Base-by-base conservation (phyloP, 768 basidiomycete genomes). In the Leccinum rimulosum region DNA sequence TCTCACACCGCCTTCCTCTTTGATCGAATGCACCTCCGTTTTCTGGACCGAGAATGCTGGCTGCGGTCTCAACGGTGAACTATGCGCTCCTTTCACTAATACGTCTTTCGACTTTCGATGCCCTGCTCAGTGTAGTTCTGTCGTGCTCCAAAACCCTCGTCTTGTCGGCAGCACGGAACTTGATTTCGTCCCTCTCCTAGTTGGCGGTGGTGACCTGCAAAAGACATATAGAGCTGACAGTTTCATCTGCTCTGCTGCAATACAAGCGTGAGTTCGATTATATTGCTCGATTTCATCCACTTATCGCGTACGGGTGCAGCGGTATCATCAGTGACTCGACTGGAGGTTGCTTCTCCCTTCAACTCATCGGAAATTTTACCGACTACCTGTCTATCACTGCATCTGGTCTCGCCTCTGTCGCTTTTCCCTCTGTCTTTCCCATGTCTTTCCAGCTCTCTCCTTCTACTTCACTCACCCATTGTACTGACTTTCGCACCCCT, bases 181-280 rank as follows among this genome's bases (percentile, higher is more conserved):
- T 36, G 83, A 82, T 50, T 90, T 84, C 63, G 80, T 83, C 22
- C 91, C 92, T 7, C 77, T 94, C 25, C 79, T 95, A 50, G 88
- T 95, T 2, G 93, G 93, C n/a, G 93, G 93, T 17, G 91, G 92
- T 3, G 91, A 93, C 73, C 61, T 61, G 1, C 78, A 85, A 50
- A 68, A 69, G 43, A 93, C 91, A 4, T 95, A 94, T 67, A 81
- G 93, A 67, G 91, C 85, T 2, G 93, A 95, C 70, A 85, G 81
- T 57, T 95, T 94, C 70, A 83, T 94, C 38, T 95, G 93, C 70
- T 84, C 90, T 45, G 86, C 93, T 45, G 93, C 91, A 43, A 78
- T 87, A 43, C 92, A 94, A 76, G 84, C 86, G 86, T 93, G 70
- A 72, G 83, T 80, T 54, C 25, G 54, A 56, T 43, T 15, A 49